phyloP scores from a whole-genome alignment of 2,329 filamentous ascomycete genomes.

The Cladophialophora bantiana region DNA sequence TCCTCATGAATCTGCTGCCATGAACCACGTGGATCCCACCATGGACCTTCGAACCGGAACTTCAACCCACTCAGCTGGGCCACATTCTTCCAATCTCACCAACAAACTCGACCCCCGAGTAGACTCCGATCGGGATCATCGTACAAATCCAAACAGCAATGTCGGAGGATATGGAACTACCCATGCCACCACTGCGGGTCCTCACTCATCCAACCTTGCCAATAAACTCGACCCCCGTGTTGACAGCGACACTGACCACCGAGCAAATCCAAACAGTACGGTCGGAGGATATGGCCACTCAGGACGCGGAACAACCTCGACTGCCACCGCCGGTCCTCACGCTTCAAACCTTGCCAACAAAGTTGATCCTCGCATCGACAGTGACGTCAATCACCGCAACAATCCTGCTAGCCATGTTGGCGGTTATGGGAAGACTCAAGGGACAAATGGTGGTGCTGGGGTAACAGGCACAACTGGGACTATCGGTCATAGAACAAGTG shows the following conservation, averaged over 20 bases:
- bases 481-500: constrained; percentile 26
- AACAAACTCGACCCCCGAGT: constrained; percentile 51
- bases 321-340: constrained; percentile 45
- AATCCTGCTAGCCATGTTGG: constrained; percentile 28
- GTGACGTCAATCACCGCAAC: constrained; percentile 40
- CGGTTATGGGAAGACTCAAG: constrained; percentile 29
- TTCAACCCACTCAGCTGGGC: constrained; percentile 43
- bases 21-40: constrained; percentile 5
- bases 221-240: constrained; percentile 51
- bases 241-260: constrained; percentile 43
- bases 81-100: constrained; percentile 52
- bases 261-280: constrained; percentile 24
- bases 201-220: constrained; percentile 48
- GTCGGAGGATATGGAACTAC: constrained; percentile 26
- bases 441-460: constrained; percentile 24
- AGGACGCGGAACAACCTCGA: constrained; percentile 12
- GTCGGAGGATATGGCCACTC: constrained; percentile 27
- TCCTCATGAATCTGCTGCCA: constrained; percentile 4
- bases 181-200: constrained; percentile 44
- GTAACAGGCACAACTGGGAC: constrained; percentile 39
- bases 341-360: constrained; percentile 50
- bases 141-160: constrained; percentile 20
- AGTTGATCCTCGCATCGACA: constrained; percentile 50
- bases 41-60: constrained; percentile 1
- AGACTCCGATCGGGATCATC: constrained; percentile 42